Conservation (phyloP, 768 basidiomycete species). For the Strobilomyces dryophilus region DNA sequence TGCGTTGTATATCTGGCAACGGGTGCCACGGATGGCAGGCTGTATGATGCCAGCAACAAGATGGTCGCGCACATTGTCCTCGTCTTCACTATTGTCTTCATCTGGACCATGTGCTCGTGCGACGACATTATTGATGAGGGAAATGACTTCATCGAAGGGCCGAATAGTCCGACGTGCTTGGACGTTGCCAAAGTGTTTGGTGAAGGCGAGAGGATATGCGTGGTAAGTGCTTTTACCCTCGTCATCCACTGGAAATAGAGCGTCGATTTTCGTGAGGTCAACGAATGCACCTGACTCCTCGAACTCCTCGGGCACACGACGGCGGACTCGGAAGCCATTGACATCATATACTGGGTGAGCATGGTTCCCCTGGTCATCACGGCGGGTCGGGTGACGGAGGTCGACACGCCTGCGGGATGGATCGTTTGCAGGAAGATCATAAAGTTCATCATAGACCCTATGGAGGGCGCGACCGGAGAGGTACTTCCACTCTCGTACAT, state of each 20-base stretch:
- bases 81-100: not conserved
- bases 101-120: not conserved
- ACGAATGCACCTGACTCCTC: not conserved
- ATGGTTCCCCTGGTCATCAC: not conserved
- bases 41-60: not conserved
- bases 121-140: not conserved
- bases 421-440: not conserved
- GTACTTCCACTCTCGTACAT: not conserved
- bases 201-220: slow-evolving; percentile 4
- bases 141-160: not conserved
- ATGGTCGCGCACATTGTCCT: not conserved
- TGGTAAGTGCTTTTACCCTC: not conserved
- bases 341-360: not conserved
- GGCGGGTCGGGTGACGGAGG: not conserved
- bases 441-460: not conserved
- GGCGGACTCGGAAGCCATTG: not conserved
- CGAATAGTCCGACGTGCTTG: not conserved
- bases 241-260: not conserved
- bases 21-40: not conserved
- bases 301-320: not conserved
- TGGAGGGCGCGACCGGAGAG: not conserved
- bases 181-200: not conserved
- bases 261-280: not conserved
- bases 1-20: not conserved
- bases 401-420: not conserved